These are phyloP conservation scores for Tricholoma matsutake DNA, from an alignment of 768 basidiomycete species.

Conservation along the genomic window DNA sequence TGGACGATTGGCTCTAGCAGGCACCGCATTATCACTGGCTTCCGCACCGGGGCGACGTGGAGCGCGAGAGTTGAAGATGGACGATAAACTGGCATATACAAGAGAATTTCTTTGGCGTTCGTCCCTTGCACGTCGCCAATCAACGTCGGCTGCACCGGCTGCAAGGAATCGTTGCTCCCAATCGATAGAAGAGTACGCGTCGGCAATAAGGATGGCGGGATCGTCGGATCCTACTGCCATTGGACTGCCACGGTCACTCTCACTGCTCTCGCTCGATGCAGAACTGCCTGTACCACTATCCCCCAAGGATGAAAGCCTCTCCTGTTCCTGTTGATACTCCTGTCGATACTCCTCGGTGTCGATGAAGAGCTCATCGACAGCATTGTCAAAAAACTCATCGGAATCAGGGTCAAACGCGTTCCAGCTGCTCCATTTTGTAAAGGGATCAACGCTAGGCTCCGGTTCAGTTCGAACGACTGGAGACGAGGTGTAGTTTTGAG, in stretches of 20 bases:
- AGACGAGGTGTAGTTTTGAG: constrained; percentile 35
- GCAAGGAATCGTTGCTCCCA: constrained; percentile 20
- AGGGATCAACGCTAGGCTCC: constrained; percentile 33
- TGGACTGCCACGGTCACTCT: constrained; percentile 47
- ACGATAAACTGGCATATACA: constrained; percentile 3
- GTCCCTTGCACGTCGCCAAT: constrained; percentile 6
- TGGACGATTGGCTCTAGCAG: constrained; percentile 13
- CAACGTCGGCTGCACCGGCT: constrained; percentile 8
- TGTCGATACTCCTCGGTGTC: constrained; percentile 37
- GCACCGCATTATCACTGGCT: constrained; percentile 1
- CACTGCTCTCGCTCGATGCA: constrained; percentile 39
- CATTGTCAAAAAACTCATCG: constrained; percentile 67
- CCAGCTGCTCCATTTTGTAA: constrained; percentile 60
- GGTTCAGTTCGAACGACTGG: constrained; percentile 46
- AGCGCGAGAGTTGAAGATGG: constrained; percentile 1
- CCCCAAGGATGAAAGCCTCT: constrained; percentile 25
- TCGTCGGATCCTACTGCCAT: constrained; percentile 45
- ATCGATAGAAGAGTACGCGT: constrained; percentile 29
- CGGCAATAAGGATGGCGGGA: constrained; percentile 35
- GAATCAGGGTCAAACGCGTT: constrained; percentile 79
- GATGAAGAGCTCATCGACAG: constrained; percentile 67
- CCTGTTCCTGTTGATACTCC: constrained; percentile 32
- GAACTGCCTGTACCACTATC: constrained; percentile 32
- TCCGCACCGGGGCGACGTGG: constrained; percentile 12
- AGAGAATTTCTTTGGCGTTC: background rate